These are phyloP conservation scores for Hippophae gyantsensis DNA, from an alignment of 306 rosid species.

Conservation along the genomic window DNA sequence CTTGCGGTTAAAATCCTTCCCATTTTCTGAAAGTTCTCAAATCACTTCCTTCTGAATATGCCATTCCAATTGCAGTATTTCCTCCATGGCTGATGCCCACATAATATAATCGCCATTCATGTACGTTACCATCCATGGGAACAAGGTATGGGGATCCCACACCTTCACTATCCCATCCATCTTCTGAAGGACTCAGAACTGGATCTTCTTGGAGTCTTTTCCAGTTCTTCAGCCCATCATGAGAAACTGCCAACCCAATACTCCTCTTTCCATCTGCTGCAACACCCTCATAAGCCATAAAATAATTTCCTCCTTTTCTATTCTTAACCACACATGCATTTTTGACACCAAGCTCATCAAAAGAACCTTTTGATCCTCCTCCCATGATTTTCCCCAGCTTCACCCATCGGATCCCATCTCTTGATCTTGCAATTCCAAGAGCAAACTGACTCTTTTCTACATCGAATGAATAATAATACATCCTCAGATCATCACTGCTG, in stretches of 20 bases:
- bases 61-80: conserved; percentile 67
- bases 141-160: conserved; percentile 66
- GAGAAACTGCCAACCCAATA: conserved; percentile 58
- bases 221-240: conserved; percentile 66
- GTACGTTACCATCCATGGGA: conserved; percentile 43
- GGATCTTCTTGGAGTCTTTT: conserved; percentile 36
- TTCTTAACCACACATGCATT: conserved; percentile 43
- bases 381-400: conserved; percentile 54
- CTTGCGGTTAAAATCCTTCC: conserved; percentile 48
- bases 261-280: conserved; percentile 48
- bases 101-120: conserved; percentile 71
- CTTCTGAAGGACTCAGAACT: conserved; percentile 29
- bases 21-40: conserved; percentile 41
- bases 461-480: conserved; percentile 80
- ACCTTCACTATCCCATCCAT: conserved; percentile 56
- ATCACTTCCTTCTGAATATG: conserved; percentile 40
- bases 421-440: conserved; percentile 72
- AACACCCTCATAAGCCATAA: conserved; percentile 75
- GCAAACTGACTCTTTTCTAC: conserved; percentile 34
- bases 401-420: conserved; percentile 76
- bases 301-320: conserved; percentile 44
- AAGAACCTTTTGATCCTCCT: conserved; percentile 44
- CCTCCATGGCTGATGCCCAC: conserved; percentile 55
- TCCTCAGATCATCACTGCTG: conserved; percentile 56
- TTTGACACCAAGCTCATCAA: conserved; percentile 56